A percentile compares a stretch with the other conserved stretches of the same genome.
Conservation (phyloP, 257 asterid genomes). For the Dorcoceras hygrometricum region DNA sequence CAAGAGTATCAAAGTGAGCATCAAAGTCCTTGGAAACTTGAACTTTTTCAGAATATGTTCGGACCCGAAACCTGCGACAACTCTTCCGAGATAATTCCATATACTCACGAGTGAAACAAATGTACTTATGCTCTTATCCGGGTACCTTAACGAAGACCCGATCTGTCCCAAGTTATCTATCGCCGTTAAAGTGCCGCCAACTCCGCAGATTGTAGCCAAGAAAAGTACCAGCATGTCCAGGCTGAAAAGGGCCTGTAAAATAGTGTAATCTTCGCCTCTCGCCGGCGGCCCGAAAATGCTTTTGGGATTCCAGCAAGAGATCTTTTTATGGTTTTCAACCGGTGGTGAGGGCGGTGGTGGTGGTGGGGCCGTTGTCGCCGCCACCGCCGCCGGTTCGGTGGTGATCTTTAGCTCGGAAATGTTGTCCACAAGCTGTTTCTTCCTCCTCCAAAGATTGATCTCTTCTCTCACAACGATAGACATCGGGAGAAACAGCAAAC, state of each 20-base stretch:
- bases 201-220: conserved; percentile 25
- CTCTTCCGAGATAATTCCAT: conserved; percentile 35
- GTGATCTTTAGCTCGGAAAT: background rate
- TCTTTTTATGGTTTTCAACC: background rate
- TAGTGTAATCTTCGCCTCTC: conserved; percentile 32
- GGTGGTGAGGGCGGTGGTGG: background rate
- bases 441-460: conserved; percentile 12
- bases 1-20: conserved; percentile 17
- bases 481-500: conserved; percentile 20
- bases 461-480: conserved; percentile 28
- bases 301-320: conserved; percentile 24
- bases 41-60: conserved; percentile 23
- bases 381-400: background rate
- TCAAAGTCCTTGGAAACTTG: conserved; percentile 27
- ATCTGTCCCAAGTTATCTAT: conserved; percentile 33
- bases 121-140: conserved; percentile 21
- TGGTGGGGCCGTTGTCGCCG: background rate
- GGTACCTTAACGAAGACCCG: conserved; percentile 27
- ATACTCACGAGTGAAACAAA: conserved; percentile 32
- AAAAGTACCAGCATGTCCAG: conserved; percentile 30
- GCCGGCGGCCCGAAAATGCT: conserved; percentile 27
- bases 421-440: conserved; percentile 2
- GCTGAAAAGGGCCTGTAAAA: conserved; percentile 29
- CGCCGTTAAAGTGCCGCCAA: conserved; percentile 29
- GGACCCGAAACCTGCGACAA: conserved; percentile 25